Evolutionary conservation across 1,139 yeast genomes (phyloP), one percentile per base, ranked within the genome.

Genomic region (Lodderomyces orthopsilosis): DNA sequence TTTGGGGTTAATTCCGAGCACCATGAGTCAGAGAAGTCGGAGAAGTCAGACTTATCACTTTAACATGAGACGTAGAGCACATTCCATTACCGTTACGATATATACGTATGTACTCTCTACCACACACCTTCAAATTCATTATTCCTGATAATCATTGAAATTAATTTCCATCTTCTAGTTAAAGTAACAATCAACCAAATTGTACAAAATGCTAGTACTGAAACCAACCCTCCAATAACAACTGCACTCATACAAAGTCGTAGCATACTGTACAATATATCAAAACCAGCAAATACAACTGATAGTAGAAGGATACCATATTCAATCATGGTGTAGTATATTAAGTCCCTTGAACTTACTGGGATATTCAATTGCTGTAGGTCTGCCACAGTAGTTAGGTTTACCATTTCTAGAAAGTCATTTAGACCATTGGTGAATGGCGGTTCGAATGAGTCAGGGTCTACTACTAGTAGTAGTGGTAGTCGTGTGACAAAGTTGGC

Each of bases 371-470:
- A n/a, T 7, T n/a, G 19, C 19, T 15, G 14, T 6, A 15, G n/a
- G 5, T 30, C 19, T 5, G 34, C 34, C 6, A 30, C n/a, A 30
- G 19, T 8, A 14, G 34, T 30, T 30, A 30, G 5, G n/a, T 30
- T 30, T 6, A 15, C 34, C 15, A 27, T n/a, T 15, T 14, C 51
- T 24, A 46, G 53, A 24, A 35, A 50, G 17, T 48, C 49, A 27
- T 58, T 55, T 15, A 54, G 46, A 14, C 54, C 54, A 45, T 51
- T 51, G 13, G 57, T 58, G 39, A 63, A 64, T 9, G 69, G 69
- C 3, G 66, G 68, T 30, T 52, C 57, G 45, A 54, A 62, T n/a
- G 53, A 48, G 19, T 61, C 64, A 5, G 68, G 67, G 40, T 53
- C 48, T 8, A 60, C 23, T 6, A 62, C 44, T n/a, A 60, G 50